Percentiles rank a stretch among this genome's conserved stretches.
These are phyloP conservation scores for Gymnopilus dilepis DNA, from an alignment of 768 basidiomycete species.

Conservation along the genomic window DNA sequence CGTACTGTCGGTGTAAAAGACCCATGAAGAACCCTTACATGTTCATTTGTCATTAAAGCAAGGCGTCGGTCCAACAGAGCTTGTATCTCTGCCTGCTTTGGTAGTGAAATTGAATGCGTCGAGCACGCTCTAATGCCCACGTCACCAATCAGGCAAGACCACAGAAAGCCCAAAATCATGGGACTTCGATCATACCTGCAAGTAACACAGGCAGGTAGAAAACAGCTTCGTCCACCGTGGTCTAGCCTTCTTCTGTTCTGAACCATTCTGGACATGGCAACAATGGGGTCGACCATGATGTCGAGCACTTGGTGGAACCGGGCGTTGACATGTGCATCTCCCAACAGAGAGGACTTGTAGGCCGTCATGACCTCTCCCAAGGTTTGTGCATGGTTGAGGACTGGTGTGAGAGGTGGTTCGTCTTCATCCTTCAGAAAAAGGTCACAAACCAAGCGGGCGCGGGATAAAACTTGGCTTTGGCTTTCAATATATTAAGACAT, in stretches of 20 bases:
- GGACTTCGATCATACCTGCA: constrained; percentile 80
- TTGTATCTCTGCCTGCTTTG: constrained; percentile 62
- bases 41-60: constrained; percentile 72
- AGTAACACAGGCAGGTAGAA: constrained; percentile 90
- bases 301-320: constrained; percentile 79
- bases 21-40: constrained; percentile 58
- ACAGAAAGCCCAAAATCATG: not conserved
- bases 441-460: constrained; percentile 55
- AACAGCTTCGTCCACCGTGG: constrained; percentile 78
- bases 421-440: constrained; percentile 55
- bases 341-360: constrained; percentile 85
- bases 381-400: constrained; percentile 84
- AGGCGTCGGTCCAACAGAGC: constrained; percentile 66
- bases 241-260: constrained; percentile 60
- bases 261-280: constrained; percentile 71
- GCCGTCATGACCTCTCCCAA: constrained; percentile 89
- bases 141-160: not conserved
- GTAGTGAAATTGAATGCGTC: constrained; percentile 72
- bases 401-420: constrained; percentile 73
- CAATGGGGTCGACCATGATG: constrained; percentile 82
- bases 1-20: not conserved
- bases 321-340: constrained; percentile 48
- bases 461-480: constrained; percentile 71
- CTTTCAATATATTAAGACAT: constrained; percentile 69
- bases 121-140: constrained; percentile 56